Conservation (phyloP, 495 filamentous ascomycete species). For the Aspergillus ostianus region DNA sequence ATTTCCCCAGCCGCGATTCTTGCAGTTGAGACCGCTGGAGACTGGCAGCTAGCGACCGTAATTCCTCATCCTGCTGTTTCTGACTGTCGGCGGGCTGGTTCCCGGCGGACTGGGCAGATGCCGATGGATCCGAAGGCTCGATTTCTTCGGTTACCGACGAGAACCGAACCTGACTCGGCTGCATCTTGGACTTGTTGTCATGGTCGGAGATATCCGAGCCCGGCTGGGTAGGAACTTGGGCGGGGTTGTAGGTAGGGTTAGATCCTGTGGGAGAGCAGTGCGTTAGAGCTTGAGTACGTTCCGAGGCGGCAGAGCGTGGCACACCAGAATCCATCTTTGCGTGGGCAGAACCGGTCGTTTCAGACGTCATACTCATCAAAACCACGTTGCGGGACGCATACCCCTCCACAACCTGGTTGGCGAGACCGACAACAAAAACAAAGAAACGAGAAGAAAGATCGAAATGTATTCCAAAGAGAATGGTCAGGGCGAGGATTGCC, state of each 20-base stretch:
- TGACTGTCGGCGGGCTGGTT: slow-evolving; percentile 21
- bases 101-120: slow-evolving; percentile 31
- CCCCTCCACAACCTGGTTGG: slow-evolving; percentile 24
- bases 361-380: slow-evolving; percentile 46
- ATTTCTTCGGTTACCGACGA: slow-evolving; percentile 79
- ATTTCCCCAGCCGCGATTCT: slow-evolving; percentile 77
- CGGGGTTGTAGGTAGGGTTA: slow-evolving; percentile 22
- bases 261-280: slow-evolving; percentile 17
- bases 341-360: slow-evolving; percentile 31
- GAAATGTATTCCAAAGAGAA: no score
- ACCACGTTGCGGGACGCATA: slow-evolving; percentile 39
- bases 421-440: slow-evolving; percentile 1
- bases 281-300: slow-evolving; percentile 17
- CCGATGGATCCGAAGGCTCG: slow-evolving; percentile 47
- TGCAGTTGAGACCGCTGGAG: slow-evolving; percentile 74
- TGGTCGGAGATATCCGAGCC: slow-evolving; percentile 26
- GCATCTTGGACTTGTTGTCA: slow-evolving; percentile 36
- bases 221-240: slow-evolving; percentile 28
- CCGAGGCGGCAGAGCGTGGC: slow-evolving; percentile 22
- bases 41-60: slow-evolving; percentile 69
- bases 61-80: slow-evolving; percentile 54
- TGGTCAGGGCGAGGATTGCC: neutral
- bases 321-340: slow-evolving; percentile 36
- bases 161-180: slow-evolving; percentile 67
- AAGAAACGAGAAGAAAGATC: neutral